phyloP scores from a whole-genome alignment of 2,329 filamentous ascomycete species.

The Xylariales sp. region DNA sequence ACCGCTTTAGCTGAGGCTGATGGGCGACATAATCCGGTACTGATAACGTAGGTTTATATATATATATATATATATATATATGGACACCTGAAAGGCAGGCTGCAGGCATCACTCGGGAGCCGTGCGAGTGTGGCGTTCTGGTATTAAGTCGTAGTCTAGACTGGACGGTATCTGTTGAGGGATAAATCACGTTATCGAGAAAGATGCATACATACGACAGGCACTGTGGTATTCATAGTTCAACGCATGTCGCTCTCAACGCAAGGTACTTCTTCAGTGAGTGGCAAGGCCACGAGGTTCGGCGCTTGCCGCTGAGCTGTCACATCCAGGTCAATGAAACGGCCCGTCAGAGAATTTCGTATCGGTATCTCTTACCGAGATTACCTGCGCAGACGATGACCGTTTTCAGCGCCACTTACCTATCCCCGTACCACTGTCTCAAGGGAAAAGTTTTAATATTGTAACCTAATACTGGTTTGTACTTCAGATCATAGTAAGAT shows the following conservation, averaged over 20 bases:
- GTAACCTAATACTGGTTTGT: neutral
- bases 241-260: constrained; percentile 32
- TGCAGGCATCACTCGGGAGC: constrained; percentile 7
- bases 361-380: constrained; percentile 17
- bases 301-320: constrained; percentile 24
- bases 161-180: constrained; percentile 9
- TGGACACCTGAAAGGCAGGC: constrained; percentile 22
- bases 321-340: constrained; percentile 9
- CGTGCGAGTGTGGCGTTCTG: constrained; percentile 16
- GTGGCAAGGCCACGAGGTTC: constrained; percentile 22
- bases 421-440: neutral
- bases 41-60: constrained; percentile 1
- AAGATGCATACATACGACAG: constrained; percentile 23
- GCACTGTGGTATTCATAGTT: constrained; percentile 15
- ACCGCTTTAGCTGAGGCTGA: constrained; percentile 34
- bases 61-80: neutral
- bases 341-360: constrained; percentile 18
- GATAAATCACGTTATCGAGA: constrained; percentile 9
- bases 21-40: constrained; percentile 18
- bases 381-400: neutral
- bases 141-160: constrained; percentile 15
- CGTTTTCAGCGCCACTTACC: constrained; percentile 4
- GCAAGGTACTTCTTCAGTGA: constrained; percentile 32
- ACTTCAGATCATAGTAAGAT: neutral
- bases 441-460: neutral